Conservation (phyloP, 805 yeast genomes). For the Lipomyces spencermartinsiae region DNA sequence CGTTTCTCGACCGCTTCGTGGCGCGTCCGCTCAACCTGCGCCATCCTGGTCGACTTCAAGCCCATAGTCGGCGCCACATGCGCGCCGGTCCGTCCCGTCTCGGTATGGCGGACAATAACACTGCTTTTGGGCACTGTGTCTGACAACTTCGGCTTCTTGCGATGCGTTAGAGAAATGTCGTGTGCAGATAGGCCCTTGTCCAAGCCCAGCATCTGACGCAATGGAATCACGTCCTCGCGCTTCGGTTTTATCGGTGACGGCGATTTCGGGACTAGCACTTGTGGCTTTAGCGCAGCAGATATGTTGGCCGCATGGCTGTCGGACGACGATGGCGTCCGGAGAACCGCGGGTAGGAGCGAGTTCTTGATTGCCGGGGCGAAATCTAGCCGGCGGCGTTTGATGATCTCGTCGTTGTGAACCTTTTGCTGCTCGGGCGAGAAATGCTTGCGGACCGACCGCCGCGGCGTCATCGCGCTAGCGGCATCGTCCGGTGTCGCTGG, state of each 20-base stretch:
- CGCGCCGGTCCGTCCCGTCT: neutral
- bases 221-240: slow-evolving; percentile 23
- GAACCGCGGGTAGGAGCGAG: slow-evolving; percentile 11
- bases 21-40: neutral
- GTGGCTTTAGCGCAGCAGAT: neutral
- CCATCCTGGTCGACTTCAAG: slow-evolving; percentile 22
- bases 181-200: slow-evolving; percentile 38
- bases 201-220: slow-evolving; percentile 39
- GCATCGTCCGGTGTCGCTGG: neutral
- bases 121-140: neutral
- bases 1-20: neutral
- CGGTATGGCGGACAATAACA: neutral
- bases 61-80: slow-evolving; percentile 21
- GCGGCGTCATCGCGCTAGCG: neutral
- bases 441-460: neutral
- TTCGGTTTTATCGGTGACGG: slow-evolving; percentile 28
- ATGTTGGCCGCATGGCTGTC: too few species aligned
- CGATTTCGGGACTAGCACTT: slow-evolving; percentile 32
- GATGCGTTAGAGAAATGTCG: slow-evolving; percentile 36
- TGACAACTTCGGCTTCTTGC: neutral
- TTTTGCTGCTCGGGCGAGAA: slow-evolving; percentile 15
- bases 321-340: neutral
- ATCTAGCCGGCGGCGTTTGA: slow-evolving; percentile 21
- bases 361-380: slow-evolving; percentile 19
- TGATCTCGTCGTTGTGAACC: slow-evolving; percentile 18